Percentiles rank a stretch among this genome's conserved stretches.
Conservation (phyloP, 1,284 basidiomycete species). For the Meira nashicola region DNA sequence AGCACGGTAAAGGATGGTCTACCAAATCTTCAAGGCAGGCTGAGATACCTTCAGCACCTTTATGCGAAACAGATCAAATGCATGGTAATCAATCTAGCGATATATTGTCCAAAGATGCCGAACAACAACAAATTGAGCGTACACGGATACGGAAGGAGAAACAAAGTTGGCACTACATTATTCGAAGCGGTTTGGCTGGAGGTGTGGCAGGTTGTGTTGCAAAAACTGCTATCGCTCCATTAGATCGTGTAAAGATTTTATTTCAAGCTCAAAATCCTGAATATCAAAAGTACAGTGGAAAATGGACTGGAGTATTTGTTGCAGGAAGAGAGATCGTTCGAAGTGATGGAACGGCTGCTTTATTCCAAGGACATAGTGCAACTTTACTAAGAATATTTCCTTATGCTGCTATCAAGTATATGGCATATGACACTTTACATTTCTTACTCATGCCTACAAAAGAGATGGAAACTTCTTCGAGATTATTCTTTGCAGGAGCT, state of each 20-base stretch:
- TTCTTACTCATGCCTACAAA: constrained; percentile 80
- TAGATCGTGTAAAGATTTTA: constrained; percentile 97
- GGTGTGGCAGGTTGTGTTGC: constrained; percentile 90
- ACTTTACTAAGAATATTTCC: constrained; percentile 76
- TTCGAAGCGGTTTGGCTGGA: constrained; percentile 79
- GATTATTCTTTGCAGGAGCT: constrained; percentile 84
- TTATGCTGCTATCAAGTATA: constrained; percentile 92
- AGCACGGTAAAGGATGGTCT: neutral
- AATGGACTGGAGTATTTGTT: constrained; percentile 74
- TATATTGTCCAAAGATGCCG: neutral
- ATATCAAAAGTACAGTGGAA: constrained; percentile 86
- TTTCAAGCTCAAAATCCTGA: constrained; percentile 97
- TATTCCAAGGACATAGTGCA: constrained; percentile 92
- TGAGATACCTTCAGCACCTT: neutral
- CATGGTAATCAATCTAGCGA: no score
- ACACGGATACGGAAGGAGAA: constrained; percentile 54
- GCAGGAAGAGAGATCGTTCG: constrained; percentile 77
- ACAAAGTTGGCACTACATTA: constrained; percentile 67
- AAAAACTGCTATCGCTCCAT: constrained; percentile 92
- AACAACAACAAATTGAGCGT: neutral
- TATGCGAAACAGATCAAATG: constrained; percentile 16
- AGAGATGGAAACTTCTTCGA: constrained; percentile 69
- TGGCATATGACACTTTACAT: constrained; percentile 88
- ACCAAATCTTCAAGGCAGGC: neutral
- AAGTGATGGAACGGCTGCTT: constrained; percentile 67